Evolutionary conservation across 2,329 filamentous ascomycete genomes (phyloP).

Genomic region (Drechslerella dactyloides): DNA sequence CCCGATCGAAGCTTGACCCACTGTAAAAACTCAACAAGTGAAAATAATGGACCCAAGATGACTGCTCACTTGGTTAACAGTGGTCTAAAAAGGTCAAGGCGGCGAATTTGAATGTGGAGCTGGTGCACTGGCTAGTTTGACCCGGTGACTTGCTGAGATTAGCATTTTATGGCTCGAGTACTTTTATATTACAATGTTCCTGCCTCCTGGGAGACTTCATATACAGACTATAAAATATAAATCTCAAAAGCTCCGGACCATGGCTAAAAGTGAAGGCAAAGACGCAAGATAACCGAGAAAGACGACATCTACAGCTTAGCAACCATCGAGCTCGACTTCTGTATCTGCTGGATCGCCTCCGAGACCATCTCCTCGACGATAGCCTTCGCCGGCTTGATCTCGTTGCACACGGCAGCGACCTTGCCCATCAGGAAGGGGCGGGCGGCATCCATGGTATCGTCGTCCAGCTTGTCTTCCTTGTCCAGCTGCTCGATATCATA

Average conservation of each 20-base stretch:
- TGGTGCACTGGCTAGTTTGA: neutral
- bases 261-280: conserved; percentile 37
- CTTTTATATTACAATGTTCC: conserved; percentile 48
- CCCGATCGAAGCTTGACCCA: neutral
- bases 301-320: conserved; percentile 38
- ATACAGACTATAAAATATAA: conserved; percentile 11
- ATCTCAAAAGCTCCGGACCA: conserved; percentile 40
- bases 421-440: conserved; percentile 95
- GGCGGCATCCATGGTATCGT: conserved; percentile 89
- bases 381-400: conserved; percentile 86
- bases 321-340: conserved; percentile 48
- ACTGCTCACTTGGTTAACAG: too few relatives aligned
- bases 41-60: neutral
- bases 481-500: conserved; percentile 84
- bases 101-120: neutral
- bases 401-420: conserved; percentile 89
- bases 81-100: too few relatives aligned
- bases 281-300: conserved; percentile 18
- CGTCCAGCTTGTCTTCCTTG: conserved; percentile 68
- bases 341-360: conserved; percentile 75
- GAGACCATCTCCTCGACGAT: conserved; percentile 93
- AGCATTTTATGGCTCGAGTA: conserved; percentile 19
- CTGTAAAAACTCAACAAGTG: neutral
- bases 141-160: neutral
- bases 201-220: conserved; percentile 19